Percentiles rank a stretch among this genome's conserved stretches.
Conservation (phyloP, 495 filamentous ascomycete genomes). For the Penicillium roqueforti region DNA sequence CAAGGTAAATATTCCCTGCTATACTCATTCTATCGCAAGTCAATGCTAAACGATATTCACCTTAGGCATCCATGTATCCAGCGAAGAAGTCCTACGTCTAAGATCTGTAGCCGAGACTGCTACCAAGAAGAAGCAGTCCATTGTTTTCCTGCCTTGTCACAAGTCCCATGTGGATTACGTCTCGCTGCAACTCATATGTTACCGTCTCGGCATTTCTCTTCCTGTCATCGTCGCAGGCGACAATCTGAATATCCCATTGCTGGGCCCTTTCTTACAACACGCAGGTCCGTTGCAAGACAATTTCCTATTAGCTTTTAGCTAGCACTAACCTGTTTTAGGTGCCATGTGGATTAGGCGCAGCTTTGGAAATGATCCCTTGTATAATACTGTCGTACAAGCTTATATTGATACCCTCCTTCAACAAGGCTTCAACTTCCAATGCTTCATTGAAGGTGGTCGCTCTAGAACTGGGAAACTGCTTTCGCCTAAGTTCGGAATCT, state of each 20-base stretch:
- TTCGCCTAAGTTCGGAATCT: slow-evolving; percentile 92
- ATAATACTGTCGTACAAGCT: slow-evolving; percentile 84
- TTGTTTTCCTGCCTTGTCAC: slow-evolving; percentile 94
- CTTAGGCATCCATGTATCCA: slow-evolving; percentile 82
- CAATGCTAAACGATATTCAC: slow-evolving; percentile 4
- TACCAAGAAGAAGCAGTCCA: slow-evolving; percentile 81
- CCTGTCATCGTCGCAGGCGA: slow-evolving; percentile 95
- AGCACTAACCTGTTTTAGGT: slow-evolving; percentile 42
- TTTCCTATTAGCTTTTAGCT: background rate
- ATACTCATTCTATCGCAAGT: background rate
- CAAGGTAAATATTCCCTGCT: slow-evolving; percentile 53
- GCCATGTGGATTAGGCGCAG: slow-evolving; percentile 95
- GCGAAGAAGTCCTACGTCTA: slow-evolving; percentile 82
- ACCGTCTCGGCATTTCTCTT: slow-evolving; percentile 79
- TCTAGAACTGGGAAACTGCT: slow-evolving; percentile 92
- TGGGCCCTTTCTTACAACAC: slow-evolving; percentile 88
- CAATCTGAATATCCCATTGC: slow-evolving; percentile 88
- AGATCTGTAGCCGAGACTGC: slow-evolving; percentile 77
- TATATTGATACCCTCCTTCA: slow-evolving; percentile 93
- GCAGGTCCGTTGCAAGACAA: slow-evolving; percentile 52
- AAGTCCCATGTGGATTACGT: slow-evolving; percentile 95
- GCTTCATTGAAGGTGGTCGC: slow-evolving; percentile 92
- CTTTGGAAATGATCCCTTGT: slow-evolving; percentile 88
- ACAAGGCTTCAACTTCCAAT: slow-evolving; percentile 90
- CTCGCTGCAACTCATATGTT: slow-evolving; percentile 88